Base-by-base conservation (phyloP, 1,139 yeast species). In the Geotrichum cucujoidarum region DNA sequence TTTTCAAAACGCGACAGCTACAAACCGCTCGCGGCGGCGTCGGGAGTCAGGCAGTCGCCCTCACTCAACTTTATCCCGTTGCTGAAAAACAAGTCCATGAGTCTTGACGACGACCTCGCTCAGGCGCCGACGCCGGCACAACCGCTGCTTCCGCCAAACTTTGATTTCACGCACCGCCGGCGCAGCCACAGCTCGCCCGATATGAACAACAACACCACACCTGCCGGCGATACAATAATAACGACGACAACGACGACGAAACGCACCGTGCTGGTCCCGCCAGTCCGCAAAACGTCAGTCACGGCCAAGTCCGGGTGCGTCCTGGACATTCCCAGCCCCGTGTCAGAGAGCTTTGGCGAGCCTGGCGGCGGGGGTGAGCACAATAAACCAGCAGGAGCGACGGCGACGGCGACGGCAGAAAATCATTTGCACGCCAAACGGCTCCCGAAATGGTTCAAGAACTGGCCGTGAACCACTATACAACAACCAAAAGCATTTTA, bases 401-500 rank as follows among this genome's bases (percentile, higher is more conserved):
- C n/a, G n/a, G n/a, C n/a, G n/a, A n/a, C n/a, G n/a, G n/a, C n/a
- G n/a, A n/a, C n/a, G n/a, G n/a, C n/a, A n/a, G n/a, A n/a, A n/a
- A n/a, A n/a, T n/a, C n/a, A n/a, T n/a, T n/a, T 24, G 6, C 27
- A 24, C 6, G 4, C 25, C 3, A 30, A 40, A 24, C 35, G 20
- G 13, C n/a, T 40, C 4, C 46, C 46, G 27, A 42, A 24, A 29
- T 42, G 46, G 46, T 42, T 42, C 33, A 42, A 34, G 18, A 34
- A 34, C 14, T 32, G 45, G 38, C 45, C 45, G 13, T 40, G 33
- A 40, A 6, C 7, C n/a, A 7, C 11, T n/a, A n/a, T n/a, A n/a
- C 30, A 5, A 27, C 10, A 11, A 27, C 13, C 30, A 27, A 27
- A 5, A 11, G 11, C 8, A 20, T 14, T 24, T 36, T 22, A 6